Evolutionary conservation across 2,329 filamentous ascomycete genomes (phyloP), one percentile per base, ranked within the genome.

Genomic region (Calonectria honghensis): DNA sequence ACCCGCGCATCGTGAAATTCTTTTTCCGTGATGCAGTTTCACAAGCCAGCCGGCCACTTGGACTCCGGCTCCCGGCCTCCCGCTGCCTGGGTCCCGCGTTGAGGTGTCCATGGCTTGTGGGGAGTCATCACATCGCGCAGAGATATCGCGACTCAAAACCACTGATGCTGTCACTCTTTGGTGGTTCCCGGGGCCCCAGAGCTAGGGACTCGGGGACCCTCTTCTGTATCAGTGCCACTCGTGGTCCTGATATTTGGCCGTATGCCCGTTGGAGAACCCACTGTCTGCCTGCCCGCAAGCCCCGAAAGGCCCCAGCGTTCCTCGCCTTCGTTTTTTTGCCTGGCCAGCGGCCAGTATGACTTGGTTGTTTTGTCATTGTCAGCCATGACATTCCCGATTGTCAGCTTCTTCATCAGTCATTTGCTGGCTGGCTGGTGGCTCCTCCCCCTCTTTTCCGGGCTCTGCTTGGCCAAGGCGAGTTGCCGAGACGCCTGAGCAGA

Each of bases 291-390:
- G 69, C 35, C 68, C 51, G 45, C 73, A 73, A 48, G 64, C n/a
- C 41, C 16, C 41, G 20, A 3, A 48, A 24, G 41, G 68, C 71
- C 70, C 68, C 45, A 76, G 65, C 73, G 45, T 57, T 64, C 48
- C 48, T 70, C 41, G 16, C 45, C 10, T 41, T 63, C 4, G 70
- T 32, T 73, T 73, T 74, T 72, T 74, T 72, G 63, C 54, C 75
- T 76, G 37, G 69, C 69, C 50, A 54, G 48, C 72, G 61, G 27
- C 27, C 67, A 65, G 41, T 70, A 68, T 69, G 78, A 76, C 76
- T 78, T 73, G 75, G 76, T 73, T 45, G 71, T 73, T 73, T 54
- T 67, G 67, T 63, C 57, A 78, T 79, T 78, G 51, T 73, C 75
- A 78, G 76, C 76, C 72, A 79, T 66, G 71, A 27, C 24, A 63